Evolutionary conservation across 495 filamentous ascomycete genomes (phyloP).

Genomic region (Rhypophila decipiens): DNA sequence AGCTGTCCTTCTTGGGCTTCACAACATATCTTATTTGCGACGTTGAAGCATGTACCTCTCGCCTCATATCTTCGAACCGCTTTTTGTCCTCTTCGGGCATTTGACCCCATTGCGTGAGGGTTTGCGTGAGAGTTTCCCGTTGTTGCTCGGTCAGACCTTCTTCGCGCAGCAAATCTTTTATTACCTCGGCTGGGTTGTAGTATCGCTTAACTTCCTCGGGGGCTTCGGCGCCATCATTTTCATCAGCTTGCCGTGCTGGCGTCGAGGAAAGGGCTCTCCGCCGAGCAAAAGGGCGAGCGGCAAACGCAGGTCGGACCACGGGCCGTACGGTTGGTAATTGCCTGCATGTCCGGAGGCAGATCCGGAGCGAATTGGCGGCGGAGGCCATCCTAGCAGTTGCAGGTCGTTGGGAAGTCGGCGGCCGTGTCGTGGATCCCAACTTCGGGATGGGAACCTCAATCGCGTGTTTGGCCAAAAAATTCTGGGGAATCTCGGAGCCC

Average conservation of each 20-base stretch:
- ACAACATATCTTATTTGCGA: slow-evolving; percentile 7
- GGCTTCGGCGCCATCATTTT: slow-evolving; percentile 5
- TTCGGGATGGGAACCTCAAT: too few relatives aligned
- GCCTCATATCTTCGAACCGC: slow-evolving; percentile 8
- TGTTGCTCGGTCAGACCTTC: slow-evolving; percentile 5
- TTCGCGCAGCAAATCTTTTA: slow-evolving; percentile 5
- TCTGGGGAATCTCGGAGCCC: too few relatives aligned
- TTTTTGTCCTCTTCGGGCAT: slow-evolving; percentile 4
- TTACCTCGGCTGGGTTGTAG: slow-evolving; percentile 12
- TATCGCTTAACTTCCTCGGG: slow-evolving; percentile 3
- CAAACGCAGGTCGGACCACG: background rate
- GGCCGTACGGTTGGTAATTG: slow-evolving; percentile 17
- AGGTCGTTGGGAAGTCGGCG: too few relatives aligned
- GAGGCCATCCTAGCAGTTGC: slow-evolving; percentile 36
- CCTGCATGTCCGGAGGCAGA: slow-evolving; percentile 36
- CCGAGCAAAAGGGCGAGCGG: slow-evolving; percentile 9
- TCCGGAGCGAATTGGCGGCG: slow-evolving; percentile 40
- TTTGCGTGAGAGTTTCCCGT: background rate
- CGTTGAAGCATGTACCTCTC: slow-evolving; percentile 1
- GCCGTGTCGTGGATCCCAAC: background rate
- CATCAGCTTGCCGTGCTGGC: slow-evolving; percentile 16
- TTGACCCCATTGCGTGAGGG: slow-evolving; percentile 13
- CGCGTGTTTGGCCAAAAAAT: too few relatives aligned
- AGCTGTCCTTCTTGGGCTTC: slow-evolving; percentile 11
- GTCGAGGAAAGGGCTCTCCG: slow-evolving; percentile 36